These are phyloP conservation scores for Gossypium davidsonii DNA, from an alignment of 441 rosid genomes.

Conservation along the genomic window DNA sequence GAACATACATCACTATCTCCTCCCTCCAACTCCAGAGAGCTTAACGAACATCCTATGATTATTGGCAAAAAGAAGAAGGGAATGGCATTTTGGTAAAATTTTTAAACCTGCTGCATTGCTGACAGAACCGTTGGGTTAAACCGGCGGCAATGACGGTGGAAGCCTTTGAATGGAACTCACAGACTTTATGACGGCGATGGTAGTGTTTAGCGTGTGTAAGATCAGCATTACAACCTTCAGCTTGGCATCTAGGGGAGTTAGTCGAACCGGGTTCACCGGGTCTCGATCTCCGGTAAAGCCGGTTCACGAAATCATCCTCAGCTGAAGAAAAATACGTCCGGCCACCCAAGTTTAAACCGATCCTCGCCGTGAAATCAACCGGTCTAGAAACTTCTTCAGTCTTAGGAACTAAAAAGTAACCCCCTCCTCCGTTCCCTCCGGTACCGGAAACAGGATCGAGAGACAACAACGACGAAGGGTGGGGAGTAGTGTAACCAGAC, in stretches of 20 bases:
- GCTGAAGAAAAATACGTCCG: slow-evolving; percentile 86
- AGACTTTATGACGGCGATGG: slow-evolving; percentile 92
- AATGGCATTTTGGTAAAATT: slow-evolving; percentile 24
- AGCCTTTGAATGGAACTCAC: slow-evolving; percentile 92
- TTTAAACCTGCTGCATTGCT: slow-evolving; percentile 93
- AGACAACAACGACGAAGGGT: slow-evolving; percentile 32
- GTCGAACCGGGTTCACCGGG: slow-evolving; percentile 46
- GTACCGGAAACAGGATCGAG: slow-evolving; percentile 29
- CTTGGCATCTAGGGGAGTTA: slow-evolving; percentile 74
- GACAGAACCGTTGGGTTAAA: slow-evolving; percentile 93
- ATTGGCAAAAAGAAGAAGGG: slow-evolving; percentile 8
- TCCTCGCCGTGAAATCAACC: slow-evolving; percentile 50
- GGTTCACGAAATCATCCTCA: slow-evolving; percentile 80
- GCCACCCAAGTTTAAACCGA: slow-evolving; percentile 86
- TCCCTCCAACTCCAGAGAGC: not conserved
- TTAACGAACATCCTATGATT: not conserved
- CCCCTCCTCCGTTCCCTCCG: slow-evolving; percentile 9
- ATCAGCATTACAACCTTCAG: slow-evolving; percentile 91
- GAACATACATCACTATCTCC: not conserved
- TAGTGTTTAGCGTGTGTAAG: slow-evolving; percentile 87
- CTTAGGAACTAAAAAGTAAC: slow-evolving; percentile 55
- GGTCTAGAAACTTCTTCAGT: slow-evolving; percentile 52
- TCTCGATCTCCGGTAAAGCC: slow-evolving; percentile 73
- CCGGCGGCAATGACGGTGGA: slow-evolving; percentile 82
- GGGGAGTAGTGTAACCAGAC: slow-evolving; percentile 24